Evolutionary conservation across 2,329 filamentous ascomycete species (phyloP).

Genomic region (Microcyclosporella mali): DNA sequence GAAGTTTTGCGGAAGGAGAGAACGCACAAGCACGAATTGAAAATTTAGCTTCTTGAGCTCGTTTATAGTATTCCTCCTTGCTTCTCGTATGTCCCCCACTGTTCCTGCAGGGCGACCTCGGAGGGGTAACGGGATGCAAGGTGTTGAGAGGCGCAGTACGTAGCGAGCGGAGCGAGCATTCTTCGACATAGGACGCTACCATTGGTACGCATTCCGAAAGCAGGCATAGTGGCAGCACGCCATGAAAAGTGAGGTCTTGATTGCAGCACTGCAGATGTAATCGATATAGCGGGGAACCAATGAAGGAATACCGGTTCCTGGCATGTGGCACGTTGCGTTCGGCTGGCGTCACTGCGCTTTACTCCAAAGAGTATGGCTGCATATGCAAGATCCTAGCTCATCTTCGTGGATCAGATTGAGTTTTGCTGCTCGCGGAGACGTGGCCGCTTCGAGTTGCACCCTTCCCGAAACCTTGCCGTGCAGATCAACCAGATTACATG

Average conservation of each 20-base stretch:
- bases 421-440: constrained; percentile 4
- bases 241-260: neutral
- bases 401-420: constrained; percentile 4
- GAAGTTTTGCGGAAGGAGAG: neutral
- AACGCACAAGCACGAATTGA: neutral
- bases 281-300: constrained; percentile 1
- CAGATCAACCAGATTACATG: too few relatives aligned
- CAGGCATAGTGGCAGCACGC: constrained; percentile 1
- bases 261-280: constrained; percentile 1
- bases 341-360: neutral
- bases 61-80: too few relatives aligned
- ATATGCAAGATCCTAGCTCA: constrained; percentile 8
- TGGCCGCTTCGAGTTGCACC: too few relatives aligned
- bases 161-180: neutral
- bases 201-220: constrained; percentile 1
- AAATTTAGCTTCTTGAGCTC: too few relatives aligned
- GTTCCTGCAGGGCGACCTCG: neutral
- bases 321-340: constrained; percentile 6
- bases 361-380: neutral
- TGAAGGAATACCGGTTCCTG: constrained; percentile 4
- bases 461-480: too few relatives aligned
- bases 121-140: neutral
- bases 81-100: too few relatives aligned
- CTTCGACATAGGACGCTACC: neutral
- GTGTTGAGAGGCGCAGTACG: neutral